Conservation (phyloP, 805 yeast genomes). For the Scheffersomyces lignosus region DNA sequence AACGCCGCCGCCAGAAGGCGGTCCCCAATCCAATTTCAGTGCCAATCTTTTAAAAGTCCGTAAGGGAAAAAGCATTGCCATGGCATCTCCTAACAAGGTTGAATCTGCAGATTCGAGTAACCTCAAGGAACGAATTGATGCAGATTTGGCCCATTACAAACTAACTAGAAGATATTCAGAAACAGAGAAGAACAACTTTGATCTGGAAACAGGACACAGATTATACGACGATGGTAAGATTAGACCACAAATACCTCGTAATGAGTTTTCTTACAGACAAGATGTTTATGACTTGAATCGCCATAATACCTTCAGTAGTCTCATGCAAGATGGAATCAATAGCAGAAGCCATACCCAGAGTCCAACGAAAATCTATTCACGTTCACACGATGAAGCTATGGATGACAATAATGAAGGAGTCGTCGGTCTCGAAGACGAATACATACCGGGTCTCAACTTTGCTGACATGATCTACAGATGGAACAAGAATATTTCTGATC, state of each 20-base stretch:
- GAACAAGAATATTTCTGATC: conserved; percentile 31
- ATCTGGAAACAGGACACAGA: conserved; percentile 53
- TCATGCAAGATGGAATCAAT: neutral
- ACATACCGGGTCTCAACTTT: conserved; percentile 70
- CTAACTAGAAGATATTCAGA: conserved; percentile 63
- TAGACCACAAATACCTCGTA: conserved; percentile 36
- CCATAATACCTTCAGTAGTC: conserved; percentile 5
- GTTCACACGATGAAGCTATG: conserved; percentile 26
- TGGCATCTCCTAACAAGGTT: neutral
- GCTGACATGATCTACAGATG: conserved; percentile 48
- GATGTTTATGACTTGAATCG: conserved; percentile 9
- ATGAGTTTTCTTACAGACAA: conserved; percentile 1
- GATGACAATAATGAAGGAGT: conserved; percentile 17
- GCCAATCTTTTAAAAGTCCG: neutral
- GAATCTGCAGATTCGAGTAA: neutral
- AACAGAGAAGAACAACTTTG: conserved; percentile 61
- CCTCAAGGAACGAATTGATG: neutral
- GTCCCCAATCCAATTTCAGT: neutral
- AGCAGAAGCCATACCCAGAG: conserved; percentile 5
- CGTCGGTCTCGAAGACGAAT: conserved; percentile 70
- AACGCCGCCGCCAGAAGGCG: neutral
- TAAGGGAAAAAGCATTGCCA: neutral
- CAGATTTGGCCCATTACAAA: conserved; percentile 16
- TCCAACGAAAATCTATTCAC: conserved; percentile 26
- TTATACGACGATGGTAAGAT: conserved; percentile 54